Base-by-base conservation (phyloP, 2,329 filamentous ascomycete species). In the Penicillium fuscoglaucum region DNA sequence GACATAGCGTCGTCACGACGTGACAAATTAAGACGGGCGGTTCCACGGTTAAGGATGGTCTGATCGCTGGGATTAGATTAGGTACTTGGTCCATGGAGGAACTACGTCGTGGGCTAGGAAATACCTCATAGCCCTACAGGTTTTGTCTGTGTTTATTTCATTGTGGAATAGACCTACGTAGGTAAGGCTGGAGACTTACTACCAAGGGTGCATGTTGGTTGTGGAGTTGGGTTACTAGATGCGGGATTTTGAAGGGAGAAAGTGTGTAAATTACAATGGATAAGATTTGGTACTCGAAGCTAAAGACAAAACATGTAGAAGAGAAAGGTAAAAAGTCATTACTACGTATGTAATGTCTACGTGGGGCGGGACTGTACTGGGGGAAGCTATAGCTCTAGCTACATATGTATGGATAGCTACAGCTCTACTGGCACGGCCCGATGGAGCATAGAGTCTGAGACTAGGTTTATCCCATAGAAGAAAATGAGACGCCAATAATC, bases 11-110 rank as follows among this genome's bases (percentile, higher is more conserved):
- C 9, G 28, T 17, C 19, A 50, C 17, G 29, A 28, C 1, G n/a
- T 52, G 47, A 56, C 53, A 35, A 51, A 56, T 51, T 29, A 31
- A 29, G 3, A 6, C 10, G 15, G 15, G 15, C 6, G 4, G 12
- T 44, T 28, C 53, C 53, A 51, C 26, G 47, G 53, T 35, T 51
- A 17, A n/a, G 4, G 21, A 28, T 37, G 51, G 29, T 52, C 40
- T 46, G 40, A 37, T 53, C 29, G 29, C 29, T 28, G 35, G 26
- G 3, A 29, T 10, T 9, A 21, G 29, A 43, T 43, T 55, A 31
- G 26, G 39, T 33, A 53, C 49, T 31, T n/a, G 2, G 6, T 15
- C n/a, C 2, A 15, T 8, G 45, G 45, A 51, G 33, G 29, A 33
- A 28, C 7, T 8, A 13, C 5, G 19, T 26, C 7, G 15, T 50